Evolutionary conservation across 176 grass and related monocot genomes (phyloP).

Genomic region (Triticum monococcum): DNA sequence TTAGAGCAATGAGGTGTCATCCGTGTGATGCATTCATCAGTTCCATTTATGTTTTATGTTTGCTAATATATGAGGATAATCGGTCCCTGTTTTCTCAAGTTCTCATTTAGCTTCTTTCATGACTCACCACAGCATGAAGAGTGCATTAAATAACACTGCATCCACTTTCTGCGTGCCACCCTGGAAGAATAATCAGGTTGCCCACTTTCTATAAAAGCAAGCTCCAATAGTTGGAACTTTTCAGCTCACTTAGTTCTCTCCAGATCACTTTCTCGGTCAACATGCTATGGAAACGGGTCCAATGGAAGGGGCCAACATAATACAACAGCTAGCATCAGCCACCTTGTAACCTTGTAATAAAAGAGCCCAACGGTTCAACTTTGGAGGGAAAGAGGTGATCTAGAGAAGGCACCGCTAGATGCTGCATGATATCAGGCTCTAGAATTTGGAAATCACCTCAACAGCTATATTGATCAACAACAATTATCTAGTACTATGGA

Average conservation of each 20-base stretch:
- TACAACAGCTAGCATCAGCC: neutral
- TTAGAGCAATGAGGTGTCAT: neutral
- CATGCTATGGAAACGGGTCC: conserved; percentile 8
- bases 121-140: conserved; percentile 18
- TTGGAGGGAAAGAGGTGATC: conserved; percentile 24
- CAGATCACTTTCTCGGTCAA: conserved; percentile 34
- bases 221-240: conserved; percentile 25
- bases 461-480: conserved; percentile 18
- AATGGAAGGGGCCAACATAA: conserved; percentile 17
- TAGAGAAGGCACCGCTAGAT: conserved; percentile 18
- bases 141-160: conserved; percentile 35
- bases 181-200: conserved; percentile 51
- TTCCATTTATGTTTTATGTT: conserved; percentile 23
- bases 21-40: neutral
- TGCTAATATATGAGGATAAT: conserved; percentile 24
- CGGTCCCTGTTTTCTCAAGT: conserved; percentile 31
- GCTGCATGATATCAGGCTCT: neutral
- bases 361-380: conserved; percentile 18
- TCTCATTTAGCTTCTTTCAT: conserved; percentile 35
- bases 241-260: conserved; percentile 28
- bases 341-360: conserved; percentile 30
- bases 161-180: conserved; percentile 43
- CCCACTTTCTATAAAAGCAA: conserved; percentile 51
- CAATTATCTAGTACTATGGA: neutral
- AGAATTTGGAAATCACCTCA: conserved; percentile 2